Evolutionary conservation across 2,329 filamentous ascomycete genomes (phyloP), one percentile per base, ranked within the genome.

Genomic region (Aspergillus sp.): DNA sequence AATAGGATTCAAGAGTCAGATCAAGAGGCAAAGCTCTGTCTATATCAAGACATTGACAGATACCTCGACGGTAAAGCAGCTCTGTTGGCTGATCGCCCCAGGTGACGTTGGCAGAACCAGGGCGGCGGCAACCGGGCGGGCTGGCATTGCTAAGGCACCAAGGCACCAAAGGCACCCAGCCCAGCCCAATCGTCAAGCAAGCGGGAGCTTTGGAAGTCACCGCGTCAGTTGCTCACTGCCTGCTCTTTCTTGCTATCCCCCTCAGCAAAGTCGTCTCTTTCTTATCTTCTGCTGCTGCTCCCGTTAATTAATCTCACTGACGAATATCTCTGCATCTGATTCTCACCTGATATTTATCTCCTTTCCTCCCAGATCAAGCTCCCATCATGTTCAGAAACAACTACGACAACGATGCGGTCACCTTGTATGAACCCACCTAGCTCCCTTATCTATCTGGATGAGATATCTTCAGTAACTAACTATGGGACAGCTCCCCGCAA

Each of bases 401-500:
- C 75, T 98, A 98, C 80, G 93, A 98, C 77, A 98, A 98, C 83
- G 93, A 98, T 74, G 95, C 91, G 52, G 90, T 97, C 74, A 98
- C 93, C 74, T 98, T 97, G 90, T 95, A 79, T 55, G 61, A 53
- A 36, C 33, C 49, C 42, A 42, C 37, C 42, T 33, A 74, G 85
- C 73, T 65, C 46, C 52, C 47, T 36, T 46, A 47, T 39, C 32
- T 38, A 28, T 42, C 34, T 42, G 42, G 39, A 27, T 43, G 30
- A 54, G 26, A 46, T 49, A 43, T 47, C 43, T 44, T 38, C 40
- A 51, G 39, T 33, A 36, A 39, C 47, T 57, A 45, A 58, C 50
- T 52, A 43, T 46, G 31, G 33, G 28, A 45, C 62, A 96, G 90
- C 83, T 98, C 93, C 61, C 93, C 93, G 52, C 93, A 98, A 78